Conservation (phyloP, 2,329 filamentous ascomycete genomes). For the Apiospora hydei region DNA sequence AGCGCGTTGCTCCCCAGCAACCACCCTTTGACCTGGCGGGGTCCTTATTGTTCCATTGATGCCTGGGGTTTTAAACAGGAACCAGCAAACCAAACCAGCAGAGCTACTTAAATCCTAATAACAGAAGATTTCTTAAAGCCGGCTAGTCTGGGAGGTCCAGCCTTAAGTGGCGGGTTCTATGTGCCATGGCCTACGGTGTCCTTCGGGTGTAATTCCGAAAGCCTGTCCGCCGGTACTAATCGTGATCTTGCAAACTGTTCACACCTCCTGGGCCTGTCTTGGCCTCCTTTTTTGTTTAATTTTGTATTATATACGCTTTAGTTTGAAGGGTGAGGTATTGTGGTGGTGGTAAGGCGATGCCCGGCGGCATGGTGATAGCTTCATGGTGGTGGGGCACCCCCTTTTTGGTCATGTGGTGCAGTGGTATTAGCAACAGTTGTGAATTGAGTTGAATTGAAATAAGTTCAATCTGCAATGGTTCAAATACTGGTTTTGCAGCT, state of each 20-base stretch:
- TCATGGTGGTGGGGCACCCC: background rate
- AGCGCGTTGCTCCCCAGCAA: background rate
- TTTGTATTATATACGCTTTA: background rate
- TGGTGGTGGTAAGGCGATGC: background rate
- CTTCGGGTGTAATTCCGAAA: constrained; percentile 18
- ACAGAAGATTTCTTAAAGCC: background rate
- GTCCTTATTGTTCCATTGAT: background rate
- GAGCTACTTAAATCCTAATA: constrained; percentile 2
- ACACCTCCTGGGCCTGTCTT: background rate
- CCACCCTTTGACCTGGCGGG: background rate
- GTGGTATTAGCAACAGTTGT: background rate
- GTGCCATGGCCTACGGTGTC: constrained; percentile 14
- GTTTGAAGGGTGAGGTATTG: background rate
- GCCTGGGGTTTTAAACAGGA: background rate
- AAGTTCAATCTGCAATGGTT: background rate
- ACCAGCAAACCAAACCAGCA: background rate
- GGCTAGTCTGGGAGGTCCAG: constrained; percentile 7
- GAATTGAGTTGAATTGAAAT: background rate
- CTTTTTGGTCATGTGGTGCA: constrained; percentile 5
- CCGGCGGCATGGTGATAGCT: background rate
- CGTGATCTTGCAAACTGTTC: constrained; percentile 21
- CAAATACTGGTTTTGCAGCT: background rate
- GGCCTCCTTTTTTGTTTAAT: background rate
- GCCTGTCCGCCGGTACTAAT: constrained; percentile 16
- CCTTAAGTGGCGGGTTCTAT: constrained; percentile 19